Conservation (phyloP, 1,284 basidiomycete genomes). For the Cutaneotrichosporon cutaneum region DNA sequence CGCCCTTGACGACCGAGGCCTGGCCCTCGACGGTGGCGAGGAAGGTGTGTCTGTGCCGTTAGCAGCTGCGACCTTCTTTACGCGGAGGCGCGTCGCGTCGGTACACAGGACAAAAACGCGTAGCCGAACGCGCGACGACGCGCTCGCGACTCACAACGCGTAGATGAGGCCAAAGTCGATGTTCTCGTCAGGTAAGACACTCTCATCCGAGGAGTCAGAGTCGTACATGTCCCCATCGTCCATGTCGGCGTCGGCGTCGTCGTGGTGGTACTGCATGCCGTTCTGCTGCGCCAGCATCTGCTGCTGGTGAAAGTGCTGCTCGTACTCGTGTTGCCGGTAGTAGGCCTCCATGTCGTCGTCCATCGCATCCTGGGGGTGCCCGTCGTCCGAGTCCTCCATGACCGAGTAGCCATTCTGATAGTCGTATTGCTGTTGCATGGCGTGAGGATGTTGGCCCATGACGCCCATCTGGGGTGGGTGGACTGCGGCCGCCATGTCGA, state of each 20-base stretch:
- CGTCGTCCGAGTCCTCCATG: constrained; percentile 38
- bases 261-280: constrained; percentile 20
- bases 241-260: constrained; percentile 20
- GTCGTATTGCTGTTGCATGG: constrained; percentile 17
- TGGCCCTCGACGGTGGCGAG: constrained; percentile 94
- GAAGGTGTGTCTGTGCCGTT: constrained; percentile 67
- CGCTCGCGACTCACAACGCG: constrained; percentile 51
- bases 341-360: constrained; percentile 25
- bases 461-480: constrained; percentile 15
- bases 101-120: background rate
- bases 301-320: constrained; percentile 33
- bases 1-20: constrained; percentile 93
- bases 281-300: constrained; percentile 40
- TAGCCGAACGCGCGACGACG: background rate
- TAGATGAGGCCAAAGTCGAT: constrained; percentile 58
- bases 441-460: constrained; percentile 6
- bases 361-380: constrained; percentile 24
- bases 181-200: constrained; percentile 55
- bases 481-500: constrained; percentile 20
- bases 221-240: constrained; percentile 41
- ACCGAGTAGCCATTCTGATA: constrained; percentile 31
- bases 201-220: constrained; percentile 50
- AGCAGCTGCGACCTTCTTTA: background rate
- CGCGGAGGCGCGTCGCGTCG: background rate
- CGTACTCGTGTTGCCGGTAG: constrained; percentile 23